phyloP scores from a whole-genome alignment of 192 early-diverging fungal genomes.

The Chytriomyces sp. region DNA sequence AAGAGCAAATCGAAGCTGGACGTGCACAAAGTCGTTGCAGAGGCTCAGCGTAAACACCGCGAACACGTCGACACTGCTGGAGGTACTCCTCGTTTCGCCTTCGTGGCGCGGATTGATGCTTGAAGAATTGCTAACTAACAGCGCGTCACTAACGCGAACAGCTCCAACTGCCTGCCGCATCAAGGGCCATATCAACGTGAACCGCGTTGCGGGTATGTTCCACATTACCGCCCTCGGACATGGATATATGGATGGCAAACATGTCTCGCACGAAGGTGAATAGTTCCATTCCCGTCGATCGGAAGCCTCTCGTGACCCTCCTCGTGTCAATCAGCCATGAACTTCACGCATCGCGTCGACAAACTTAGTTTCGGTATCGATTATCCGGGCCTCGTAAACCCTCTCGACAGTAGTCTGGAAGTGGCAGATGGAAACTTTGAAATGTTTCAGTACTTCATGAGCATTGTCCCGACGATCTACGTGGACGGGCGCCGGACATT shows the following conservation, averaged over 20 bases:
- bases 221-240: slow-evolving; percentile 90
- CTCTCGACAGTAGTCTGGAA: slow-evolving; percentile 81
- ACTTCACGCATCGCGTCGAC: slow-evolving; percentile 93
- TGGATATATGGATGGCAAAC: slow-evolving; percentile 72
- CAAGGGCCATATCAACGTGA: slow-evolving; percentile 69
- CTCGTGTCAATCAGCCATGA: slow-evolving; percentile 63
- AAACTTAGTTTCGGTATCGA: slow-evolving; percentile 86
- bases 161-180: slow-evolving; percentile 73
- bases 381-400: slow-evolving; percentile 85
- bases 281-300: background rate
- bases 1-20: slow-evolving; percentile 25
- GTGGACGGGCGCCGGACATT: slow-evolving; percentile 58
- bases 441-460: slow-evolving; percentile 86
- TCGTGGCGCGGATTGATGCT: too few relatives aligned
- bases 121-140: background rate
- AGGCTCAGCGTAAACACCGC: slow-evolving; percentile 23
- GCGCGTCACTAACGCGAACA: background rate
- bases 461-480: slow-evolving; percentile 82
- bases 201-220: slow-evolving; percentile 85
- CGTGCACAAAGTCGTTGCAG: slow-evolving; percentile 28
- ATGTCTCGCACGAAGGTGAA: slow-evolving; percentile 68
- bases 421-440: slow-evolving; percentile 66
- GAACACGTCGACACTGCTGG: background rate
- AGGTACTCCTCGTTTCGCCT: slow-evolving; percentile 16
- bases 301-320: background rate